Base-by-base conservation (phyloP, 225 moss, liverwort and hornwort genomes). In the Ulota crispa region DNA sequence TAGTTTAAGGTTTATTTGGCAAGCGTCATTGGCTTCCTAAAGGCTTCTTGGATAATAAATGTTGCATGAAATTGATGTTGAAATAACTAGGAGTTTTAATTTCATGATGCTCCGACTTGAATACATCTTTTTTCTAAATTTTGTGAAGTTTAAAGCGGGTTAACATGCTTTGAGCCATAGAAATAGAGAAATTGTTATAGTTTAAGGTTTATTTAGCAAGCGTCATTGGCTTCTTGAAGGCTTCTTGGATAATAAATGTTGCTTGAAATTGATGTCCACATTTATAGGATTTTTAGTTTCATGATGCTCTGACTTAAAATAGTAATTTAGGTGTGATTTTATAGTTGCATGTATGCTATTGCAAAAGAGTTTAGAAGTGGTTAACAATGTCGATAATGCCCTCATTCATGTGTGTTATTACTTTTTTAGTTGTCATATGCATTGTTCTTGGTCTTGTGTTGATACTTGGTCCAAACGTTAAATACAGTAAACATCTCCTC, bases 361-460 rank as follows among this genome's bases (percentile, higher is more conserved):
- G 64, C 56, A 42, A 39, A 73, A 24, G 53, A 31, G 30, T 26
- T 68, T 32, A 14, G 28, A 21, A 72, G 59, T 21, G 42, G 34
- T 73, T 55, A 57, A 65, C 62, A 23, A 87, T 87, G 87, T 81
- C 84, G 64, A 39, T 81, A 74, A 81, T 84, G 55, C 87, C 87
- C 11, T 87, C 87, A 12, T 87, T 84, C 70, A 81, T 75, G 75
- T 87, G 81, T 81, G 75, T 84, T 19, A 70, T 87, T 19, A 78
- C 84, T 8, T 81, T 84, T 26, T 54, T 84, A 65, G 74, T 87
- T 9, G 50, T 60, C 39, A 21, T 84, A 27, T 87, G 81, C 50
- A 24, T 87, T 42, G 81, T 84, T 47, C 64, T 87, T 5, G 84
- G 84, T 16, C 84, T 87, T 21, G 87, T 87, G 41, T 74, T 87